phyloP scores from a whole-genome alignment of 1,139 yeast genomes.

The Suhomyces maxii region DNA sequence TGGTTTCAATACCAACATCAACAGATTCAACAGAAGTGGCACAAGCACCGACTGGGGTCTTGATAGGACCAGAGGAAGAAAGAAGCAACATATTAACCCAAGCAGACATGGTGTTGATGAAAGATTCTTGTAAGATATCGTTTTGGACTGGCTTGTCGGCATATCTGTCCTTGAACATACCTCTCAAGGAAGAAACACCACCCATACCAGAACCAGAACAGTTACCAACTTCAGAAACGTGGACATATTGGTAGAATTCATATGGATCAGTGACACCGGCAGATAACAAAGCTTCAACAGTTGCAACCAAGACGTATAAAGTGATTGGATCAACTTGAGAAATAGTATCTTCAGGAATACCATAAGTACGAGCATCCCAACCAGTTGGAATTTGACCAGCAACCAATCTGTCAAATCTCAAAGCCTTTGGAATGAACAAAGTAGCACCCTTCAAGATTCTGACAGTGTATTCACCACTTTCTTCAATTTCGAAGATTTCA shows the following conservation, averaged over 20 bases:
- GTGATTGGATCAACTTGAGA: constrained; percentile 96
- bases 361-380: constrained; percentile 94
- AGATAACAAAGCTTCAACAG: constrained; percentile 89
- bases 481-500: constrained; percentile 87
- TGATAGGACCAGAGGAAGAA: constrained; percentile 98
- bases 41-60: constrained; percentile 99
- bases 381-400: constrained; percentile 99
- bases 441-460: constrained; percentile 90
- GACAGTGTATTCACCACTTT: constrained; percentile 89
- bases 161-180: constrained; percentile 96
- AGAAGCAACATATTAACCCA: constrained; percentile 98
- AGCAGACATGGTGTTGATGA: constrained; percentile 98
- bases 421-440: constrained; percentile 90
- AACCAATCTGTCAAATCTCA: constrained; percentile 90
- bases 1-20: constrained; percentile 93
- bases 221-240: constrained; percentile 97
- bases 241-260: constrained; percentile 97
- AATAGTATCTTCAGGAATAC: constrained; percentile 90
- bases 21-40: constrained; percentile 98
- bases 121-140: constrained; percentile 95
- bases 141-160: constrained; percentile 92
- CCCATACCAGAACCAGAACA: constrained; percentile 99
- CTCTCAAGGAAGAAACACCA: constrained; percentile 94
- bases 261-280: constrained; percentile 98
- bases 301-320: constrained; percentile 86